Conservation (phyloP, 768 basidiomycete species). For the Lentinula guzmanii region DNA sequence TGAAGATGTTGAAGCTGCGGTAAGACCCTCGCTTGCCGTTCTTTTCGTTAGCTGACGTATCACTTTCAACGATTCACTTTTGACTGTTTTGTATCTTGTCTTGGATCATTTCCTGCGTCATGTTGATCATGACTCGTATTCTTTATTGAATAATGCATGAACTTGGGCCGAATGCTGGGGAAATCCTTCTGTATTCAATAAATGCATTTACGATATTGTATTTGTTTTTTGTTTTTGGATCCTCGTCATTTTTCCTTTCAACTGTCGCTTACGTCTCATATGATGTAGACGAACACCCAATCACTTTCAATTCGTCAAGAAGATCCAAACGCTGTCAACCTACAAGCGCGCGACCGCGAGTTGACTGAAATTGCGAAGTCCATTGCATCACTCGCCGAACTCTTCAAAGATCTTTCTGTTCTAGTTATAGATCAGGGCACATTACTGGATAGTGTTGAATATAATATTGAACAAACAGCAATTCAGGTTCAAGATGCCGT, state of each 20-base stretch:
- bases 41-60: conserved; percentile 11
- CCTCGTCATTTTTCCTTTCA: neutral
- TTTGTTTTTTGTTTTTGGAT: neutral
- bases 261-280: neutral
- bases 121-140: neutral
- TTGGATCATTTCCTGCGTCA: neutral
- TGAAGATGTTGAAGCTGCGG: conserved; percentile 86
- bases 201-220: neutral
- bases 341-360: conserved; percentile 55
- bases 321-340: conserved; percentile 29
- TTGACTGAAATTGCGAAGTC: conserved; percentile 87
- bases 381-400: conserved; percentile 85
- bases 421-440: conserved; percentile 98
- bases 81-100: neutral
- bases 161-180: neutral
- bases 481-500: conserved; percentile 79
- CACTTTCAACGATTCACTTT: conserved; percentile 4
- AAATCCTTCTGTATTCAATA: neutral
- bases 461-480: conserved; percentile 92
- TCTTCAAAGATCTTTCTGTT: conserved; percentile 91
- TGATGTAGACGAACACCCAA: conserved; percentile 22
- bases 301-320: conserved; percentile 31
- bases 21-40: conserved; percentile 32
- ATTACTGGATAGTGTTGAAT: conserved; percentile 92
- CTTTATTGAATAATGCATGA: neutral